Conservation (phyloP, 2,329 filamentous ascomycete genomes). For the Phialocephala sp. region DNA sequence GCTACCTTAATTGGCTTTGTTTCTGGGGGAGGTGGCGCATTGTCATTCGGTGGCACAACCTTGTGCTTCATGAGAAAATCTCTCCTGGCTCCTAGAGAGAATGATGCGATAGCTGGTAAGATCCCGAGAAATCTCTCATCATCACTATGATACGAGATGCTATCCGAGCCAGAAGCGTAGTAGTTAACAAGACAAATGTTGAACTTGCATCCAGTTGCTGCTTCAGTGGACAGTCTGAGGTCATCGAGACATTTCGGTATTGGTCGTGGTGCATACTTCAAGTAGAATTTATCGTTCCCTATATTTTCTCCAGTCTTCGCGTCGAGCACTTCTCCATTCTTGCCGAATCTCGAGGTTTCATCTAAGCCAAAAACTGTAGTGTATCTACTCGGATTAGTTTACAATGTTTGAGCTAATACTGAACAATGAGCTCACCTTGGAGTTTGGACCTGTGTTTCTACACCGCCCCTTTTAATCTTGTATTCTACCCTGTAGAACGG, state of each 20-base stretch:
- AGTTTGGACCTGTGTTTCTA: slow-evolving; percentile 65
- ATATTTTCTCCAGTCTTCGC: slow-evolving; percentile 48
- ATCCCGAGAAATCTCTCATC: slow-evolving; percentile 78
- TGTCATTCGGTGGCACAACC: slow-evolving; percentile 50
- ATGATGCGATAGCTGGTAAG: slow-evolving; percentile 74
- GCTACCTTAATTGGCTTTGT: slow-evolving; percentile 55
- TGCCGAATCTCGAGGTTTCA: slow-evolving; percentile 66
- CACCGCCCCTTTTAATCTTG: slow-evolving; percentile 68
- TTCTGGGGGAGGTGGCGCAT: slow-evolving; percentile 36
- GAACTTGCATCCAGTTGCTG: slow-evolving; percentile 68
- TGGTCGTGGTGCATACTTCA: slow-evolving; percentile 66
- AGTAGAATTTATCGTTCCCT: slow-evolving; percentile 59
- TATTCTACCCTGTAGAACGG: slow-evolving; percentile 81
- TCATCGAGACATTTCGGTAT: slow-evolving; percentile 72
- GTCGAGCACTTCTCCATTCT: slow-evolving; percentile 51
- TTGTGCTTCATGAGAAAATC: slow-evolving; percentile 86
- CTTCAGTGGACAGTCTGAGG: slow-evolving; percentile 67
- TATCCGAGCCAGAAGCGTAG: slow-evolving; percentile 77
- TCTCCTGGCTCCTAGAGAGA: slow-evolving; percentile 72
- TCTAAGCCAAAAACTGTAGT: slow-evolving; percentile 64
- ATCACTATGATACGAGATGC: slow-evolving; percentile 80
- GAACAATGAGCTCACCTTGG: slow-evolving; percentile 47
- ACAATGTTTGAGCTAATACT: neutral
- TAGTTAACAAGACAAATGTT: slow-evolving; percentile 87
- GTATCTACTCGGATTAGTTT: slow-evolving; percentile 48